phyloP scores from a whole-genome alignment of 2,329 filamentous ascomycete species.

The Aspergillus quadrilineatus region DNA sequence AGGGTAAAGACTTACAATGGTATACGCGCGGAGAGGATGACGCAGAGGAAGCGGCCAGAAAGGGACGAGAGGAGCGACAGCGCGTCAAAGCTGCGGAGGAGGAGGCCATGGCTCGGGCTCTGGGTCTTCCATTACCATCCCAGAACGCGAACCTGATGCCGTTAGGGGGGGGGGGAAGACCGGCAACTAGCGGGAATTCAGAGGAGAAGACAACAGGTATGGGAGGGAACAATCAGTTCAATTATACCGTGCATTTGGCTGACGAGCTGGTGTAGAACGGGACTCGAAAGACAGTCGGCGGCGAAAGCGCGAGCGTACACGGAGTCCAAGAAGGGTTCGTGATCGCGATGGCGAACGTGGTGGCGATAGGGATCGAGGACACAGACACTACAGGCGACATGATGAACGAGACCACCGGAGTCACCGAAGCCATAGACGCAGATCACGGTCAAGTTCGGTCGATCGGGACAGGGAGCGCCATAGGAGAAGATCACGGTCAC shows the following conservation, averaged over 20 bases:
- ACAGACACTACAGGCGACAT: constrained; percentile 46
- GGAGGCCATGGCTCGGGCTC: constrained; percentile 78
- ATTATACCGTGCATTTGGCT: constrained; percentile 22
- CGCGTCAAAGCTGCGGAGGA: constrained; percentile 88
- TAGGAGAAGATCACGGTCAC: constrained; percentile 28
- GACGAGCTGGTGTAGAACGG: constrained; percentile 24
- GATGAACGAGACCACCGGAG: constrained; percentile 34
- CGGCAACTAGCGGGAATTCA: neutral
- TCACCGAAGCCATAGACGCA: constrained; percentile 35
- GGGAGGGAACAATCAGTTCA: constrained; percentile 23
- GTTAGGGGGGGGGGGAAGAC: constrained; percentile 48
- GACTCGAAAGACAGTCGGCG: constrained; percentile 24
- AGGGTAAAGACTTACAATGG: constrained; percentile 68
- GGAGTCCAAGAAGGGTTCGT: constrained; percentile 33
- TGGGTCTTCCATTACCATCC: constrained; percentile 72
- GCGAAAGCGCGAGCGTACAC: constrained; percentile 33
- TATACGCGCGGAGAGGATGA: constrained; percentile 61
- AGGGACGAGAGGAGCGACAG: constrained; percentile 72
- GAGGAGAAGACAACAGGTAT: constrained; percentile 21
- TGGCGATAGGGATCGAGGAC: constrained; percentile 29
- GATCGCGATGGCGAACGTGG: constrained; percentile 30
- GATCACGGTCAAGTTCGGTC: constrained; percentile 30
- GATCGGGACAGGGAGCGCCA: constrained; percentile 19
- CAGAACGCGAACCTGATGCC: constrained; percentile 64
- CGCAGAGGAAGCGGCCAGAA: constrained; percentile 45